Evolutionary conservation across 768 basidiomycete species (phyloP).

Genomic region (Termitomyces eurrhizus): DNA sequence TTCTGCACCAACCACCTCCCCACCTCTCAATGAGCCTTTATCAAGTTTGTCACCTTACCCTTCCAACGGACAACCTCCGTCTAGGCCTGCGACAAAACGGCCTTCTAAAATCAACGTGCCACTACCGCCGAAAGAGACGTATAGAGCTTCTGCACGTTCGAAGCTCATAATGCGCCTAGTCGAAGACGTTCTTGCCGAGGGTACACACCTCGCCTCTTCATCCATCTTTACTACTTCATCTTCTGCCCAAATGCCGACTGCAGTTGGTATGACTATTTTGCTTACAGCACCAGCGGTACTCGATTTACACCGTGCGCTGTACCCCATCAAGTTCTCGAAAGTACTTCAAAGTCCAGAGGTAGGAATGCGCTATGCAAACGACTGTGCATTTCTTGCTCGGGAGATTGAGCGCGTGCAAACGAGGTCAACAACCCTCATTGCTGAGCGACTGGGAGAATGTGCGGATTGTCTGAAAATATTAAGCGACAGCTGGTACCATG

Average conservation of each 20-base stretch:
- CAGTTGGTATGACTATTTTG: slow-evolving; percentile 52
- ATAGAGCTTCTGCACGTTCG: slow-evolving; percentile 54
- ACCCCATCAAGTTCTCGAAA: slow-evolving; percentile 57
- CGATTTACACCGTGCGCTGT: slow-evolving; percentile 77
- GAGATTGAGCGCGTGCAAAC: slow-evolving; percentile 43
- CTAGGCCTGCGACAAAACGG: slow-evolving; percentile 22
- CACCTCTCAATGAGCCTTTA: background rate
- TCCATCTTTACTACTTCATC: slow-evolving; percentile 39
- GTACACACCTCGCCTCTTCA: slow-evolving; percentile 56
- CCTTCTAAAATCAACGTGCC: slow-evolving; percentile 21
- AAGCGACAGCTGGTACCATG: slow-evolving; percentile 68
- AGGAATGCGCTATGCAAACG: slow-evolving; percentile 78
- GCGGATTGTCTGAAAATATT: slow-evolving; percentile 47
- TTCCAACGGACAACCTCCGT: slow-evolving; percentile 7
- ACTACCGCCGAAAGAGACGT: slow-evolving; percentile 44
- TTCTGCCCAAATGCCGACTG: slow-evolving; percentile 23
- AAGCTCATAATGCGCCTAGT: slow-evolving; percentile 53
- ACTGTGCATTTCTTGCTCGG: slow-evolving; percentile 63
- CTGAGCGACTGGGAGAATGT: slow-evolving; percentile 50
- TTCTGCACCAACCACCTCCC: background rate
- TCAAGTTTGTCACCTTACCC: slow-evolving; percentile 13
- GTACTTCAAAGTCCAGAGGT: slow-evolving; percentile 47
- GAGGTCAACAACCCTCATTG: slow-evolving; percentile 22
- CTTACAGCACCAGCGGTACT: slow-evolving; percentile 63
- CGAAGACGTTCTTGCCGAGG: slow-evolving; percentile 63